Base-by-base conservation (phyloP, 164 flowering plant species). In the Liquidambar formosana region DNA sequence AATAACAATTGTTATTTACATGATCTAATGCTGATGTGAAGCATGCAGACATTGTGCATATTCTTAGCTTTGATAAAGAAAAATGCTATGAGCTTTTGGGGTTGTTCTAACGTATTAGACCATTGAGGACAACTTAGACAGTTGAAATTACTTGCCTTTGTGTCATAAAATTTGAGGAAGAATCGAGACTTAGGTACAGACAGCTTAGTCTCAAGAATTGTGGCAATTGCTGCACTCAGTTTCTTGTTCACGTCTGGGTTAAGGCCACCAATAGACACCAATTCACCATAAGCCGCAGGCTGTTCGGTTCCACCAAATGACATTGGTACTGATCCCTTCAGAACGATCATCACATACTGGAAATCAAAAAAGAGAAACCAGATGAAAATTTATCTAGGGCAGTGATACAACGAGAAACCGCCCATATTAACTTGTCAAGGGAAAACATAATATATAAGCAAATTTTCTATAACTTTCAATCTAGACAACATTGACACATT, bases 21-120 rank as follows among this genome's bases (percentile, higher is more conserved):
- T 85, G 81, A 83, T 82, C 84, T 90, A 89, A 80, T 76, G 76
- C 90, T 92, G 96, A 83, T 92, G 98, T 81, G 92, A 85, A 83
- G 98, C 97, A 85, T 94, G 97, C 78, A 94, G 88, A 89, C 95
- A 92, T 82, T 89, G 95, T 86, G 92, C 94, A 88, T 90, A 71
- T 73, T 89, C 95, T 94, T 88, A 97, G 74, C 81, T 85, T 76
- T 86, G 89, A 81, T 85, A 84, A 82, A 71, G 79, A 82, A 79
- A 71, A 88, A 75, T 86, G 84, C 85, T 83, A 88, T 89, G 86
- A 89, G 89, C n/a, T n/a, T n/a, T 33, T 33, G 83, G 73, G 49
- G 74, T 58, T n/a, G 68, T 67, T 49, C 68, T 67, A 48, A 43
- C 19, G 45, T 53, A 73, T 49, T 57, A 64, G 68, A 62, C 63